Evolutionary conservation across 306 rosid genomes (phyloP).

Genomic region (Rosa lucieae): DNA sequence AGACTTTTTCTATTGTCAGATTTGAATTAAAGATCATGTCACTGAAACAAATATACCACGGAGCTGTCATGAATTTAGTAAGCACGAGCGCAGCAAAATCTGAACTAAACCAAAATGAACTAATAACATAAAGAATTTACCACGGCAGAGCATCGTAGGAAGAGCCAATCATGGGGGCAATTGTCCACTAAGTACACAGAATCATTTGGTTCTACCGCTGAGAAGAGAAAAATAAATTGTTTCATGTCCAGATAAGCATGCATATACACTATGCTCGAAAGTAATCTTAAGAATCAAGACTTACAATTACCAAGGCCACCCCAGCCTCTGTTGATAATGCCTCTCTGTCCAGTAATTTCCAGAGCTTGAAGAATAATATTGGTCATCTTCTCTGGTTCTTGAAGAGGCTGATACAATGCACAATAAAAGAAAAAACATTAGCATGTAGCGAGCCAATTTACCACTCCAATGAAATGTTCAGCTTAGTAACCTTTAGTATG

Average conservation of each 20-base stretch:
- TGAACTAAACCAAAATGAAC: not conserved
- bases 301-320: conserved; percentile 92
- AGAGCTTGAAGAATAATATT: conserved; percentile 69
- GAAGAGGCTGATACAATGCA: conserved; percentile 62
- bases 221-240: not conserved
- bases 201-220: conserved; percentile 63
- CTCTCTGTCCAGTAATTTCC: conserved; percentile 76
- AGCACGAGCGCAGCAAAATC: conserved; percentile 1
- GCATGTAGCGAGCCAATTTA: not conserved
- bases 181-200: conserved; percentile 76
- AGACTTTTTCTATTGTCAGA: not conserved
- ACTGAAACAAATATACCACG: not conserved
- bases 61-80: not conserved
- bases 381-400: conserved; percentile 78
- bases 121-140: conserved; percentile 35
- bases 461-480: not conserved
- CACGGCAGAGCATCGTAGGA: conserved; percentile 81
- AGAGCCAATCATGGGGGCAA: conserved; percentile 98
- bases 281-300: conserved; percentile 31
- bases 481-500: not conserved
- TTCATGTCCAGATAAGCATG: conserved; percentile 5
- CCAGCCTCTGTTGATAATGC: conserved; percentile 94
- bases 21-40: not conserved
- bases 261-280: not conserved
- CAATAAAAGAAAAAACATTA: conserved; percentile 9